Evolutionary conservation across 129 eudicot genomes (phyloP).

Genomic region (Saussurea involucrata): DNA sequence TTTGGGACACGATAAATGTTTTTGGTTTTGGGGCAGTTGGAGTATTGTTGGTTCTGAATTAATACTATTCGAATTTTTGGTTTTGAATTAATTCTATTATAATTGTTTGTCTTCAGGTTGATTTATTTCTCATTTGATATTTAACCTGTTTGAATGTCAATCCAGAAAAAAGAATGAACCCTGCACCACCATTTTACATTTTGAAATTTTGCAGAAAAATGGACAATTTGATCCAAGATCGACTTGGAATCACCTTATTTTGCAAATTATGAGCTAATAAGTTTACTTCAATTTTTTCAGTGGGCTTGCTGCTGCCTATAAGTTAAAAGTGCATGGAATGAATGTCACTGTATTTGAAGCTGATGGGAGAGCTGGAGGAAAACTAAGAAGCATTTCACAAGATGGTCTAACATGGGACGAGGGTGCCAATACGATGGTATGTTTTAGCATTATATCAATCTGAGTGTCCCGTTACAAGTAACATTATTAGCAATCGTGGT

Average conservation of each 20-base stretch:
- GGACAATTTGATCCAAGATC: background rate
- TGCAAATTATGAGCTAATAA: background rate
- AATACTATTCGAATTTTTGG: background rate
- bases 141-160: background rate
- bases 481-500: background rate
- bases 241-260: background rate
- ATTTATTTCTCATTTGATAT: background rate
- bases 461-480: background rate
- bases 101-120: background rate
- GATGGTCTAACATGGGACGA: slow-evolving; percentile 96
- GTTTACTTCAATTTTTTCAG: slow-evolving; percentile 30
- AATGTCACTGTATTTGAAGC: slow-evolving; percentile 88
- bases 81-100: too few relatives aligned
- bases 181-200: background rate
- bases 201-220: background rate
- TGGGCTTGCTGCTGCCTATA: slow-evolving; percentile 97
- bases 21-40: background rate
- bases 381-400: slow-evolving; percentile 64
- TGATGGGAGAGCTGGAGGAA: slow-evolving; percentile 86
- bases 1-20: background rate
- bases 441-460: background rate
- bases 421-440: slow-evolving; percentile 98
- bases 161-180: background rate
- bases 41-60: background rate
- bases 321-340: slow-evolving; percentile 70